Evolutionary conservation across 2,329 filamentous ascomycete species (phyloP).

Genomic region (Verticillium tricorpus): DNA sequence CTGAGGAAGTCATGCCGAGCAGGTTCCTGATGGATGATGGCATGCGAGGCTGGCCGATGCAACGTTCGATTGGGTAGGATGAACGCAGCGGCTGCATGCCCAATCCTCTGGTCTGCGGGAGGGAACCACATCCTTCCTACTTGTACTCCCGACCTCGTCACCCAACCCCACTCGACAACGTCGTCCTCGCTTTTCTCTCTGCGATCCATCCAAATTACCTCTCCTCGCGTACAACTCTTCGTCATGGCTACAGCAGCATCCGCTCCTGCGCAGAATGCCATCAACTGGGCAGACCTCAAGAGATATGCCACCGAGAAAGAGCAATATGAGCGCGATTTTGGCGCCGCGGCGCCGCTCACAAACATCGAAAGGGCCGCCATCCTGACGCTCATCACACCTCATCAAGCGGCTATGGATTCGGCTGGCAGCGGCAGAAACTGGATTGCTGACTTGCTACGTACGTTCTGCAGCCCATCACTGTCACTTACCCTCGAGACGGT

Average conservation of each 20-base stretch:
- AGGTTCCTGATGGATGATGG: background rate
- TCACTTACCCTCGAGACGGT: background rate
- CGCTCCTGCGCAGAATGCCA: background rate
- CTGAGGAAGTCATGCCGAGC: background rate
- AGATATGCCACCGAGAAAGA: constrained; percentile 37
- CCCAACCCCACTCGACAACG: background rate
- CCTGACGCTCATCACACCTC: constrained; percentile 27
- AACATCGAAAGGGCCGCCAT: constrained; percentile 34
- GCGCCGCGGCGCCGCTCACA: constrained; percentile 29
- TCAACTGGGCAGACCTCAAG: constrained; percentile 30
- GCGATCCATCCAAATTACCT: background rate
- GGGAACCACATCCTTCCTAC: background rate
- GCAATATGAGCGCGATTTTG: constrained; percentile 22
- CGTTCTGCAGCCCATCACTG: constrained; percentile 10
- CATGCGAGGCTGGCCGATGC: background rate
- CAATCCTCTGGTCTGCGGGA: too few species aligned
- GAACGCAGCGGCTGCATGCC: background rate
- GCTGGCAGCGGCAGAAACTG: constrained; percentile 28
- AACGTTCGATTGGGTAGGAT: background rate
- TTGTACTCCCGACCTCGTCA: background rate
- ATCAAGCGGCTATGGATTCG: constrained; percentile 12
- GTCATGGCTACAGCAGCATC: background rate
- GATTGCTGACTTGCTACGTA: constrained; percentile 32
- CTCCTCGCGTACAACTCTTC: too few species aligned
- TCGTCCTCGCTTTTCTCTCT: background rate